Conservation (phyloP, 768 basidiomycete species). For the Phlebiopsis gigantea region DNA sequence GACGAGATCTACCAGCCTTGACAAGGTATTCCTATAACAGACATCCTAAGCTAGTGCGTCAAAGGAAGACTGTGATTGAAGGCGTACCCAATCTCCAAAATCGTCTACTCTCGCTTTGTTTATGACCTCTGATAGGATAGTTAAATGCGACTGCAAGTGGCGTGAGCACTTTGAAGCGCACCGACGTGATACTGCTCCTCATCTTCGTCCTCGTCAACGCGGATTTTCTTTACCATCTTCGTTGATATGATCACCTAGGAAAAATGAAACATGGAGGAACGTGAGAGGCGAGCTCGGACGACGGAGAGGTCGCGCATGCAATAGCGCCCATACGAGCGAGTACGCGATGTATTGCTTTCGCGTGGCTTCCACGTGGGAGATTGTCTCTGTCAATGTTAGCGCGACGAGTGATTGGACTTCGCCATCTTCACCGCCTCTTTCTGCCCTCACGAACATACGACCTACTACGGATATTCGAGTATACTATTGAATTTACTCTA, state of each 20-base stretch:
- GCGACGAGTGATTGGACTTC: background rate
- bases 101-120: conserved; percentile 49
- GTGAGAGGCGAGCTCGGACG: background rate
- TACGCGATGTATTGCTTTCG: background rate
- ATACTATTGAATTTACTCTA: background rate
- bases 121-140: conserved; percentile 47
- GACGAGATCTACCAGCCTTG: conserved; percentile 40
- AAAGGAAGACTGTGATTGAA: background rate
- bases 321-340: background rate
- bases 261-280: background rate
- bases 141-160: background rate
- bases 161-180: conserved; percentile 8
- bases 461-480: background rate
- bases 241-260: background rate
- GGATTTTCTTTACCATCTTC: background rate
- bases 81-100: conserved; percentile 48
- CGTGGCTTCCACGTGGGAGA: background rate
- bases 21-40: conserved; percentile 55
- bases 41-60: background rate
- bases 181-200: conserved; percentile 23
- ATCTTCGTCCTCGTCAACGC: background rate
- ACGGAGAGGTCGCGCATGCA: background rate
- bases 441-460: background rate
- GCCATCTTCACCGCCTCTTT: background rate
- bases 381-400: background rate